Base-by-base conservation (phyloP, 2,329 filamentous ascomycete species). In the Fusarium praegraminearum region DNA sequence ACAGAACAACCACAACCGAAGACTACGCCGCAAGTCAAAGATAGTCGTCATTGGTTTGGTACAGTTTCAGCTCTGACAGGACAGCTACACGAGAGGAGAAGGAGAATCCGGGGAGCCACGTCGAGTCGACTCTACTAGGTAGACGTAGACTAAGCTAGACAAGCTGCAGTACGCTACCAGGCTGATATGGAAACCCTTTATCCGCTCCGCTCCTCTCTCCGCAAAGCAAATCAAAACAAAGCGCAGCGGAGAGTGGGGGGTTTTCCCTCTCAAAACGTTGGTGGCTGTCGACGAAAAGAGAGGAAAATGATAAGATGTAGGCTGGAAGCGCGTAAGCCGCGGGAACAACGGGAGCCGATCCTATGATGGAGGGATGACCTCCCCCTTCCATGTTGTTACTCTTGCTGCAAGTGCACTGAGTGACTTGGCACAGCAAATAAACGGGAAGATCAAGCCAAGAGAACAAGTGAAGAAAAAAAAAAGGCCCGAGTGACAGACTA, bases 271-370 rank as follows among this genome's bases (percentile, higher is more conserved):
- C 22, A 54, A 22, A 58, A 41, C 24, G n/a, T 35, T 65, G 40
- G 22, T 52, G 52, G 60, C 18, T 38, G 35, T 59, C 15, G 20
- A 28, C 30, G 4, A 36, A 53, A 44, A 11, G 30, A 20, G 38
- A 33, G 12, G 24, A 63, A 24, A 22, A 40, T 13, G 33, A 20
- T 28, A 44, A 32, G 47, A 49, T 36, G 44, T 57, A 70, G 45
- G 41, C 58, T 67, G 32, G 67, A 69, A 69, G 66, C 67, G 67
- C 67, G 67, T 67, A 67, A 70, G 67, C 67, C 66, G 67, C 67
- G 50, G 57, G 40, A 40, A 45, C 41, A 38, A 57, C 44, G 47
- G 45, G 49, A 49, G 40, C 24, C 22, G 53, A 59, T 64, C 61
- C 59, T 32, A 63, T 47, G 26, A 53, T 65, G 52, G 60, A 59